Evolutionary conservation across 257 asterid species (phyloP), one percentile per base, ranked within the genome.

Genomic region (Linaria vulgaris): DNA sequence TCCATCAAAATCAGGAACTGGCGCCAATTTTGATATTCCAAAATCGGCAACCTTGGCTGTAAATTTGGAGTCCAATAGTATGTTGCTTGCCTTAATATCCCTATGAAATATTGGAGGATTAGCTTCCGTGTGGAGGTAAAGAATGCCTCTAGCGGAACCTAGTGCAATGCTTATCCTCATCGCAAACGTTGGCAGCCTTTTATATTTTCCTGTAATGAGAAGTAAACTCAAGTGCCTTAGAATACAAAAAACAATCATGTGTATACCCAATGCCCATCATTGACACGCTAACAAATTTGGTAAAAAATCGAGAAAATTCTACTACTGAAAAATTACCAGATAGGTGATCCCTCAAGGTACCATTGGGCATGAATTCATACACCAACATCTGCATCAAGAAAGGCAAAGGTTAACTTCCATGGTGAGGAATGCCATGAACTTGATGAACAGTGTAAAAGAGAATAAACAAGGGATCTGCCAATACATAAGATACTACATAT

Each of bases 91-190:
- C 85, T 94, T 94, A 47, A 94, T 86, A 76, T 90, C 99, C n/a
- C 99, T 91, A 66, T 94, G 99, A 76, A 85, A 90, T 77, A 94
- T 90, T 30, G 99, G 99, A 59, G 99, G 99, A 79, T 90, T 80
- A 55, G 99, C 99, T 79, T 94, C 99, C 0, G 90, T 78, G 43
- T 94, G 99, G 68, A 94, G 88, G 85, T 94, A 94, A 49, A 94
- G 95, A 49, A 94, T 84, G 76, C 96, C 99, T 77, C 79, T 86
- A 14, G 97, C 88, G 10, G 99, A 83, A 58, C 85, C 95, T 71
- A 88, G 23, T 8, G 96, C 97, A 23, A 90, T 46, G 68, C 77
- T 84, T 73, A 90, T 68, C 74, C 99, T 83, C 86, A 69, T 80
- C 5, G 91, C 84, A 72, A 94, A 90, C 21, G 51, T 69, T 69